Conservation (phyloP, 1,284 basidiomycete species). For the Erythrobasidium hasegawianum region DNA sequence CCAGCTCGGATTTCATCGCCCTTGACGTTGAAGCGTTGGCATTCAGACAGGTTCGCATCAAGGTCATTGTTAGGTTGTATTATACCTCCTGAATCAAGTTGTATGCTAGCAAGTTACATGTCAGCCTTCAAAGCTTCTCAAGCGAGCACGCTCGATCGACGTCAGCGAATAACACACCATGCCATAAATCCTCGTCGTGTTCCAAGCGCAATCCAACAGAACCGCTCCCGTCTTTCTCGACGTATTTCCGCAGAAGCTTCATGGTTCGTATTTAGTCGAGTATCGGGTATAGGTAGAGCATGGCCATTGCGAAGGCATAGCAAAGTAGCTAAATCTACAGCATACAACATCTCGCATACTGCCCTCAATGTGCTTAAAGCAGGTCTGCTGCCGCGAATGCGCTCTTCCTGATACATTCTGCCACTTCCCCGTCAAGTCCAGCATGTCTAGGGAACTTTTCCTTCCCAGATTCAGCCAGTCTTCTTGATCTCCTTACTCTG, state of each 20-base stretch:
- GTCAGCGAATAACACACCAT: conserved; percentile 50
- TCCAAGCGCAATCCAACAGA: conserved; percentile 85
- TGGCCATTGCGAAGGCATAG: no score
- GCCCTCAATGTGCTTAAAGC: neutral
- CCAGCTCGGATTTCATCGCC: conserved; percentile 86
- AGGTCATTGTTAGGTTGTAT: neutral
- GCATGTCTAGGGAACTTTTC: conserved; percentile 25
- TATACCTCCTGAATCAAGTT: conserved; percentile 77
- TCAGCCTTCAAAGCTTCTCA: conserved; percentile 5
- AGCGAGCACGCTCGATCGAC: neutral
- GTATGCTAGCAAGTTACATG: conserved; percentile 59
- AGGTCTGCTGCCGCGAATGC: neutral
- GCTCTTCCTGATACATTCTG: conserved; percentile 6
- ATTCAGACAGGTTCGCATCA: conserved; percentile 14
- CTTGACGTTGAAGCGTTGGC: conserved; percentile 48
- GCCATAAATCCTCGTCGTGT: conserved; percentile 99
- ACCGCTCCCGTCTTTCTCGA: conserved; percentile 76
- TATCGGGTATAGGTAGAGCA: no score
- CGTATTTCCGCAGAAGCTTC: conserved; percentile 60
- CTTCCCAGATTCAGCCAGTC: conserved; percentile 20
- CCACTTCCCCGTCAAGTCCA: neutral
- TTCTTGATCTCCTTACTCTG: conserved; percentile 13
- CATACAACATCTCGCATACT: no score
- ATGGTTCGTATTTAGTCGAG: conserved; percentile 51
- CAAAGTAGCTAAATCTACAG: no score